A percentile compares a stretch with the other conserved stretches of the same genome.
Evolutionary conservation across 495 filamentous ascomycete species (phyloP).

Genomic region (Cudoniella acicularis): DNA sequence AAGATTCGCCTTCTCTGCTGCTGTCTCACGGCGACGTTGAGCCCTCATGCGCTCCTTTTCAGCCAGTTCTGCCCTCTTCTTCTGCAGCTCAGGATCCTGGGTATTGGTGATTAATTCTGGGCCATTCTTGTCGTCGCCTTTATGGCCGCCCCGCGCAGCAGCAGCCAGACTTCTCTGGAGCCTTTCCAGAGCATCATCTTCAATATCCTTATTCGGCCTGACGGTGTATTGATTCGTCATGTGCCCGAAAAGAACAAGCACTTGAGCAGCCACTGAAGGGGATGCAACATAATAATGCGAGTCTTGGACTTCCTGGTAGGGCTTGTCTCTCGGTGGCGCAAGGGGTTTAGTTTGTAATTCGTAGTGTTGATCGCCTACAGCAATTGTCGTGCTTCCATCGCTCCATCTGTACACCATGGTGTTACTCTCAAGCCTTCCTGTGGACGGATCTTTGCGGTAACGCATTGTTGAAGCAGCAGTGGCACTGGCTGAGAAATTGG

Average conservation of each 20-base stretch:
- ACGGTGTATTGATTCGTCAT: slow-evolving; percentile 73
- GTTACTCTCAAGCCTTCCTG: slow-evolving; percentile 26
- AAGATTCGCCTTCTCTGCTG: slow-evolving; percentile 60
- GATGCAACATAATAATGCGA: slow-evolving; percentile 81
- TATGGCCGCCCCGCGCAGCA: slow-evolving; percentile 40
- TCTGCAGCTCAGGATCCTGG: slow-evolving; percentile 77
- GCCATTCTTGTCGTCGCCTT: slow-evolving; percentile 37
- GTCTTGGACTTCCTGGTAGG: slow-evolving; percentile 66
- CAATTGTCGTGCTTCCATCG: slow-evolving; percentile 52
- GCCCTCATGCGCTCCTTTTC: slow-evolving; percentile 68
- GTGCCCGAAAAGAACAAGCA: slow-evolving; percentile 75
- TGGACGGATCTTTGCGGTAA: slow-evolving; percentile 20
- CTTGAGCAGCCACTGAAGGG: slow-evolving; percentile 61
- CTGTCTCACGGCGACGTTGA: slow-evolving; percentile 64
- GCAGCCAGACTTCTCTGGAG: slow-evolving; percentile 67
- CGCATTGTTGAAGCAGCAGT: slow-evolving; percentile 56
- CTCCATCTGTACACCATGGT: slow-evolving; percentile 27
- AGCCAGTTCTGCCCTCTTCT: slow-evolving; percentile 67
- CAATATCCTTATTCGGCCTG: slow-evolving; percentile 61
- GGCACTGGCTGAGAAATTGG: slow-evolving; percentile 49
- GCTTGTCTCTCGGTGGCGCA: slow-evolving; percentile 54
- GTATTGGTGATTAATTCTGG: slow-evolving; percentile 54
- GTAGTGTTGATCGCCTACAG: slow-evolving; percentile 71
- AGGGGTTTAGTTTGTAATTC: slow-evolving; percentile 72
- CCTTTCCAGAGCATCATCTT: slow-evolving; percentile 73